These are phyloP conservation scores for Pseudonitzschia multiseries DNA, from an alignment of 108 stramenopile genomes.

Conservation along the genomic window DNA sequence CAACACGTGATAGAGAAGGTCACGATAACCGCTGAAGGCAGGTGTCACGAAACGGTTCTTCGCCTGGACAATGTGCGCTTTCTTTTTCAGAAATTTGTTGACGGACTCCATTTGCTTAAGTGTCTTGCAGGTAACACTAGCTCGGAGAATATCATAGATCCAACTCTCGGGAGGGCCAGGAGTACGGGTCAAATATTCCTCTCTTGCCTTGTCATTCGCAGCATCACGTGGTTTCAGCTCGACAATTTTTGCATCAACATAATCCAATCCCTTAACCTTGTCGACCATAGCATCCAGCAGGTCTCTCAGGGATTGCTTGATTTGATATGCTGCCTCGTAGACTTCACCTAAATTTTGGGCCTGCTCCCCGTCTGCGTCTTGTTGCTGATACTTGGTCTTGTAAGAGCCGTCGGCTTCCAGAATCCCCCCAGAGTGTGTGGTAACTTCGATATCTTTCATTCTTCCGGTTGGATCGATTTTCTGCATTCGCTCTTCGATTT, in stretches of 20 bases:
- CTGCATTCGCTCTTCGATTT: constrained; percentile 40
- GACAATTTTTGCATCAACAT: constrained; percentile 39
- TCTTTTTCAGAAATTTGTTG: constrained; percentile 38
- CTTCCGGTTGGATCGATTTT: constrained; percentile 29
- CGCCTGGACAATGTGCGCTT: constrained; percentile 42
- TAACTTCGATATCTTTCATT: constrained; percentile 32
- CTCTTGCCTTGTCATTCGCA: constrained; percentile 40
- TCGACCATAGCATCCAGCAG: constrained; percentile 39
- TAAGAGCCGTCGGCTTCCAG: constrained; percentile 26
- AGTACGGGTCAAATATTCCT: constrained; percentile 32
- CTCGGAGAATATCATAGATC: constrained; percentile 41
- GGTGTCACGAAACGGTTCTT: constrained; percentile 39
- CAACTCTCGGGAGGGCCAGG: constrained; percentile 42
- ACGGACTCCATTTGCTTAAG: constrained; percentile 38
- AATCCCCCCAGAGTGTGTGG: constrained; percentile 35
- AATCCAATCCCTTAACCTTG: constrained; percentile 47
- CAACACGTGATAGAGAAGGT: constrained; percentile 38
- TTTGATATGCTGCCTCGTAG: constrained; percentile 44
- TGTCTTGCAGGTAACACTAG: constrained; percentile 41
- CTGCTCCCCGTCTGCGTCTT: constrained; percentile 38
- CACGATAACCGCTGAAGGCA: constrained; percentile 44
- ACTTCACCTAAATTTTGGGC: constrained; percentile 42
- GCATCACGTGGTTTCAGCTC: constrained; percentile 43
- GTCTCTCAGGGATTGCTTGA: constrained; percentile 40
- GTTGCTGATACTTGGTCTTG: constrained; percentile 41